Percentiles rank a stretch among this genome's conserved stretches.
phyloP scores from a whole-genome alignment of 352 stramenopile species.

The Globisporangium apiculatum region DNA sequence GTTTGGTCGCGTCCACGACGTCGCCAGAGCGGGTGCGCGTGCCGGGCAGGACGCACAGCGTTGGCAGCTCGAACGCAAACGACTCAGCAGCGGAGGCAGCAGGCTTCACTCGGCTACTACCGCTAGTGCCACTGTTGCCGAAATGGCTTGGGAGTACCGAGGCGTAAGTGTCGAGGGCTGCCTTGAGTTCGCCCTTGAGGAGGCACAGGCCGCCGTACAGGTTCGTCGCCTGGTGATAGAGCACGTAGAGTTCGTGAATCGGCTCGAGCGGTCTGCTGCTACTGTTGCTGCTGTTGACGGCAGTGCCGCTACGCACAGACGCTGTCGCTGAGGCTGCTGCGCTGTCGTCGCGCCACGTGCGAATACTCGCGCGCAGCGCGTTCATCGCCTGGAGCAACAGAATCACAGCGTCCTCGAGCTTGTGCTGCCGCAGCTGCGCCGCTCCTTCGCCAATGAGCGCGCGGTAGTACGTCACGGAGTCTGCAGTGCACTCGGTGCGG shows the following conservation, averaged over 20 bases:
- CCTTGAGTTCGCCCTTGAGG: constrained; percentile 40
- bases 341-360: background rate
- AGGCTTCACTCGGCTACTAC: no score
- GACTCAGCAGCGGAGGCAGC: background rate
- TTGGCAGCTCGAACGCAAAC: constrained; percentile 24
- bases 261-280: background rate
- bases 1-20: constrained; percentile 35
- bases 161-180: constrained; percentile 40
- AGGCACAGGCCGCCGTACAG: constrained; percentile 41
- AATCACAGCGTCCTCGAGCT: constrained; percentile 31
- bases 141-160: constrained; percentile 16
- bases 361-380: constrained; percentile 22
- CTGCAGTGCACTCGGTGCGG: constrained; percentile 14
- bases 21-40: constrained; percentile 30
- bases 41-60: constrained; percentile 34
- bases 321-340: no score
- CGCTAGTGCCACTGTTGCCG: background rate
- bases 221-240: constrained; percentile 37
- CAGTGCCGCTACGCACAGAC: no score
- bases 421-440: constrained; percentile 30
- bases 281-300: background rate
- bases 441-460: constrained; percentile 39
- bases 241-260: constrained; percentile 14
- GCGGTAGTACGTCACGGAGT: constrained; percentile 26
- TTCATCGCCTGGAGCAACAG: constrained; percentile 35